Evolutionary conservation across 306 rosid genomes (phyloP).

Genomic region (Ormosia emarginata): DNA sequence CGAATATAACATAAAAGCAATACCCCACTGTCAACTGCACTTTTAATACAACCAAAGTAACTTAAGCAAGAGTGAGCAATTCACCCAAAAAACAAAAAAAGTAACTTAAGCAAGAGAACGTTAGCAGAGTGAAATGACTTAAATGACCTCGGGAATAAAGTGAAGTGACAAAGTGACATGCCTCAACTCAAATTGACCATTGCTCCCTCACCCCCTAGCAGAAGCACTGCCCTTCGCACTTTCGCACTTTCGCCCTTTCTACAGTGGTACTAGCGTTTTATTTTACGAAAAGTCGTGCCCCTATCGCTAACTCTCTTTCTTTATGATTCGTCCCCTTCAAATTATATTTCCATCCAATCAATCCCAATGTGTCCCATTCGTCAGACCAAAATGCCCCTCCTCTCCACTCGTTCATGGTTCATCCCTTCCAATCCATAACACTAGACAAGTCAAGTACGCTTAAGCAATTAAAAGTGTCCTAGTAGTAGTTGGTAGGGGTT

Average conservation of each 20-base stretch:
- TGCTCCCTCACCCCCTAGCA: slow-evolving; percentile 2
- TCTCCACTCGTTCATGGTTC: background rate
- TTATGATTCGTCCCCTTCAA: background rate
- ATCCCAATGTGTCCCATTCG: background rate
- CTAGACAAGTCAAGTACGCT: background rate
- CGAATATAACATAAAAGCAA: background rate
- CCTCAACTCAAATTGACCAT: background rate
- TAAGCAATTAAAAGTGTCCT: too few relatives aligned
- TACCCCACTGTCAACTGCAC: background rate
- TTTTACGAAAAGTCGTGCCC: slow-evolving; percentile 22
- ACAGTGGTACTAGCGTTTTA: background rate
- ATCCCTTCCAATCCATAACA: background rate
- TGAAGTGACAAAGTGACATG: background rate
- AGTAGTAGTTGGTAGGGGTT: too few relatives aligned
- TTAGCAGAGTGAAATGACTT: background rate
- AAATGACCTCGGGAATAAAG: background rate
- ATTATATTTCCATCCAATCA: background rate
- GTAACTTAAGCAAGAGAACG: background rate
- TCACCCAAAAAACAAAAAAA: too few relatives aligned
- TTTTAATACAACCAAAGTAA: background rate
- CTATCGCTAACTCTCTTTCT: background rate
- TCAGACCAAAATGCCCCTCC: slow-evolving; percentile 16
- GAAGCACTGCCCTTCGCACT: background rate
- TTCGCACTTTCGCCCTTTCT: background rate
- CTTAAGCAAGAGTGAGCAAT: background rate